These are phyloP conservation scores for Pleodorina starrii DNA, from an alignment of 139 green algal species.

Conservation along the genomic window DNA sequence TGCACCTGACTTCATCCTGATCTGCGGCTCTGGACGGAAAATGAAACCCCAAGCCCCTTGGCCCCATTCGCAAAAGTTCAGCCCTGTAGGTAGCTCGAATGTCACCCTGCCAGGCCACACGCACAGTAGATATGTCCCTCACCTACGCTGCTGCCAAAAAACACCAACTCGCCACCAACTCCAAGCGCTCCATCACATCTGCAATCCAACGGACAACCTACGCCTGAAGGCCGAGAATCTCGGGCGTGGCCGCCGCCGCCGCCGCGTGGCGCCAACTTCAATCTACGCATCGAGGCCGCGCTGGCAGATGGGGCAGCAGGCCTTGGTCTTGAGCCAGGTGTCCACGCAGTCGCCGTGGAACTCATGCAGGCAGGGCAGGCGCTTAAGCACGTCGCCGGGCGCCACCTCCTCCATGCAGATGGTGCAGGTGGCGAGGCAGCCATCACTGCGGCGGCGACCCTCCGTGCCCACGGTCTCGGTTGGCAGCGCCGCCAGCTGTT, in stretches of 20 bases:
- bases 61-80: too few relatives aligned
- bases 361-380: slow-evolving; percentile 77
- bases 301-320: slow-evolving; percentile 68
- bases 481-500: slow-evolving; percentile 15
- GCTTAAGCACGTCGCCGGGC: slow-evolving; percentile 73
- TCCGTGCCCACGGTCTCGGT: neutral
- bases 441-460: slow-evolving; percentile 6
- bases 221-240: too few relatives aligned
- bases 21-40: too few relatives aligned
- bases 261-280: too few relatives aligned
- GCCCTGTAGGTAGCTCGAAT: too few relatives aligned
- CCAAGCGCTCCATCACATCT: neutral
- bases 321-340: slow-evolving; percentile 65
- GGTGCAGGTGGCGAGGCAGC: slow-evolving; percentile 40
- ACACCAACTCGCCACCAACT: too few relatives aligned
- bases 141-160: too few relatives aligned
- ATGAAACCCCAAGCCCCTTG: too few relatives aligned
- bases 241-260: neutral
- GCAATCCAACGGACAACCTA: neutral
- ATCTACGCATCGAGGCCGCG: neutral
- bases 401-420: slow-evolving; percentile 67
- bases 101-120: too few relatives aligned
- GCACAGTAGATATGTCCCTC: too few relatives aligned
- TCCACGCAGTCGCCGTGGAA: slow-evolving; percentile 63
- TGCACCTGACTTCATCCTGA: too few relatives aligned